Evolutionary conservation across 495 filamentous ascomycete genomes (phyloP), one percentile per base, ranked within the genome.

Genomic region (Aspergillus cavernicola): DNA sequence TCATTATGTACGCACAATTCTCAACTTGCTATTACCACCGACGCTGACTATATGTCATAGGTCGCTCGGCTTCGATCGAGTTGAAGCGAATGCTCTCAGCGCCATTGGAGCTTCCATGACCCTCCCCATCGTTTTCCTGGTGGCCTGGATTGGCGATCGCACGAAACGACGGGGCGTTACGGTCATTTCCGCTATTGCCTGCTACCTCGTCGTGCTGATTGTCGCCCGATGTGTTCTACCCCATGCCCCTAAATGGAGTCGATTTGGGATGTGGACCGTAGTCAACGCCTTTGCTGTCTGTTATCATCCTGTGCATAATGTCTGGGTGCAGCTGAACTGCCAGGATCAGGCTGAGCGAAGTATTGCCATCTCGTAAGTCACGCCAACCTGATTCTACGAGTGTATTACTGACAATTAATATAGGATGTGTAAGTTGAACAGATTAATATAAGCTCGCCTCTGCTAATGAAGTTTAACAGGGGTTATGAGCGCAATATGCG

Each of bases 271-370:
- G 15, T 68, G 67, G 67, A 70, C 67, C 12, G 32, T 52, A 0
- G 62, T 66, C 0, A 70, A 68, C 58, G 57, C 50, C 0, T 29
- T 68, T 1, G 67, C 66, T 1, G 67, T 70, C 0, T 60, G 67
- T 1, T 70, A 68, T 55, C 66, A 70, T 57, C 67, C 67, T 1
- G 59, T 70, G 2, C 67, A 68, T 46, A 68, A 68, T 62, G 61
- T 64, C 7, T 70, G 67, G 65, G 61, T 70, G 31, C 66, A 68
- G 35, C 52, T 70, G 13, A 70, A 68, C 36, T 63, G 66, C 38
- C 22, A 19, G 15, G 52, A 18, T 13, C 24, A 56, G 3, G 62
- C 48, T 20, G 67, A 70, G 49, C 51, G 66, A 50, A 70, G 66
- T 41, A 60, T 70, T 20, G 46, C 39, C 16, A 52, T 70, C 24